Evolutionary conservation across 2,329 filamentous ascomycete species (phyloP).

Genomic region (Tetracladium maxilliforme): DNA sequence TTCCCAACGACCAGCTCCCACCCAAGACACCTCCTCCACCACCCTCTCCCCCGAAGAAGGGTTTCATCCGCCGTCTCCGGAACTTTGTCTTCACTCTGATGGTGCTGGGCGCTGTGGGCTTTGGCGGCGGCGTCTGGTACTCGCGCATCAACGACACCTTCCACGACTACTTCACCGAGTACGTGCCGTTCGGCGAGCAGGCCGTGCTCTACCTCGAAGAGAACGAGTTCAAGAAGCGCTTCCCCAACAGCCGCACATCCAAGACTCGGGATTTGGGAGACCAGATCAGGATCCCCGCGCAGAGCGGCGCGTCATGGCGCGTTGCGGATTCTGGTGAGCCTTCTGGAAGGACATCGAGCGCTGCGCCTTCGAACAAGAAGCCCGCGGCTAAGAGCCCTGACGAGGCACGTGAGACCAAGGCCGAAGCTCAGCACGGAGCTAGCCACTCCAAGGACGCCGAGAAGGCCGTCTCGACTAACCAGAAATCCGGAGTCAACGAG

Average conservation of each 20-base stretch:
- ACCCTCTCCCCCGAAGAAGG: slow-evolving; percentile 44
- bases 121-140: slow-evolving; percentile 82
- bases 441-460: slow-evolving; percentile 10
- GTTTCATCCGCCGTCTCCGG: too few species aligned
- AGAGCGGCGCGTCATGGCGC: slow-evolving; percentile 74
- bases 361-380: slow-evolving; percentile 18
- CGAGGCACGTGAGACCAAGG: slow-evolving; percentile 4
- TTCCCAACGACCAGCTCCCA: slow-evolving; percentile 21
- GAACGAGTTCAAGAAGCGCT: slow-evolving; percentile 78
- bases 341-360: slow-evolving; percentile 46
- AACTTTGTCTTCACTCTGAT: slow-evolving; percentile 65
- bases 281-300: slow-evolving; percentile 69
- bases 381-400: slow-evolving; percentile 7
- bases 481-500: slow-evolving; percentile 12
- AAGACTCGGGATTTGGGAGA: slow-evolving; percentile 40
- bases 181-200: slow-evolving; percentile 86
- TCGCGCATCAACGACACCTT: slow-evolving; percentile 92
- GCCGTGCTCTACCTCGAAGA: slow-evolving; percentile 93
- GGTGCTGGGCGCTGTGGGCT: slow-evolving; percentile 62
- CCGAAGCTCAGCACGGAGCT: slow-evolving; percentile 12
- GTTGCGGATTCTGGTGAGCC: slow-evolving; percentile 46
- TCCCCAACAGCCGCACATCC: slow-evolving; percentile 34
- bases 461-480: slow-evolving; percentile 4
- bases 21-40: slow-evolving; percentile 22
- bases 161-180: slow-evolving; percentile 98